phyloP scores from a whole-genome alignment of 2,329 filamentous ascomycete species.

The Ophiostoma novo-ulmi region DNA sequence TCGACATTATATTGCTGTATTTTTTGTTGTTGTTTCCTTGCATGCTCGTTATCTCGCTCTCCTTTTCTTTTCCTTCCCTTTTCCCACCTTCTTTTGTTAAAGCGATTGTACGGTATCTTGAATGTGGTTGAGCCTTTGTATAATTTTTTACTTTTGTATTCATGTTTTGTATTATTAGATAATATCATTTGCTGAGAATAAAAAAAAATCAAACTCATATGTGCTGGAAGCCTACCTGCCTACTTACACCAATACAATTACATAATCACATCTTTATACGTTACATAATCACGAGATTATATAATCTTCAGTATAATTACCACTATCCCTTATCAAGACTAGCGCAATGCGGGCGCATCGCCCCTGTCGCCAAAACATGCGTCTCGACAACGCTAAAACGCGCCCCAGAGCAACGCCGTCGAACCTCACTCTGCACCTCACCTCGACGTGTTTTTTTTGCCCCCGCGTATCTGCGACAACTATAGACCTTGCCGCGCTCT shows the following conservation, averaged over 20 bases:
- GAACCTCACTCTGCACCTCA: slow-evolving; percentile 12
- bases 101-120: not conserved
- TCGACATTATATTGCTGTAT: not conserved
- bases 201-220: not conserved
- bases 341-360: slow-evolving; percentile 19
- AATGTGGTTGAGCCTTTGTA: not conserved
- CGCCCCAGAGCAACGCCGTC: slow-evolving; percentile 14
- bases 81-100: not conserved
- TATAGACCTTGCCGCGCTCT: not conserved
- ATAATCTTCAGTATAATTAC: not conserved
- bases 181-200: slow-evolving; percentile 11
- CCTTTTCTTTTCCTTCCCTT: not conserved
- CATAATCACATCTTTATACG: not conserved
- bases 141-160: not conserved
- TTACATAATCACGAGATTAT: not conserved
- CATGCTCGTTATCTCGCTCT: not conserved
- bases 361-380: slow-evolving; percentile 18
- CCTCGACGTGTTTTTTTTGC: slow-evolving; percentile 1
- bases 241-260: not conserved
- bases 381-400: slow-evolving; percentile 22
- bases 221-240: not conserved
- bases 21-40: not conserved
- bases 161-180: slow-evolving; percentile 7
- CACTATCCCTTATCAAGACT: slow-evolving; percentile 14
- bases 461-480: not conserved